These are phyloP conservation scores for Pseudevernia furfuracea DNA, from an alignment of 495 filamentous ascomycete genomes.

Conservation along the genomic window DNA sequence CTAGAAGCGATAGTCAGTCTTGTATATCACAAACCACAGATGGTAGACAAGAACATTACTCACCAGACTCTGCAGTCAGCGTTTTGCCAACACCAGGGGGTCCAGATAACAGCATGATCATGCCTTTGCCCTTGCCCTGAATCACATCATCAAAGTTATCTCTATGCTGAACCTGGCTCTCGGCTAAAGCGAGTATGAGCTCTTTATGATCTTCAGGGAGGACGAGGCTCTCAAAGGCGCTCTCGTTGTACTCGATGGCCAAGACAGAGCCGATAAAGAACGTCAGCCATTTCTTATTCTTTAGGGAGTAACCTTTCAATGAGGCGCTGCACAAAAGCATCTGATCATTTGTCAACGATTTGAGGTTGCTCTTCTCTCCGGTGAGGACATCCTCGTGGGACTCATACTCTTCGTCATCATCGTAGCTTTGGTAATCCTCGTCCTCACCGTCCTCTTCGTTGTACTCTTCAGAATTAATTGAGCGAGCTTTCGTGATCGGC, in stretches of 20 bases:
- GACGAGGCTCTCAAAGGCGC: conserved; percentile 42
- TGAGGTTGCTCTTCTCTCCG: background rate
- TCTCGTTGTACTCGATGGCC: conserved; percentile 35
- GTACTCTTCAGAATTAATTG: conserved; percentile 19
- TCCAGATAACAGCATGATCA: conserved; percentile 34
- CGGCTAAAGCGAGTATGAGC: conserved; percentile 45
- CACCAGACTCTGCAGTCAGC: conserved; percentile 33
- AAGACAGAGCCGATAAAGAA: conserved; percentile 37
- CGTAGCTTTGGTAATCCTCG: conserved; percentile 3
- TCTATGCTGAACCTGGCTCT: conserved; percentile 39
- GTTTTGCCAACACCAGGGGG: conserved; percentile 41
- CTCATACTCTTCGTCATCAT: background rate
- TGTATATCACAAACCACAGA: background rate
- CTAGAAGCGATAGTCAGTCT: background rate
- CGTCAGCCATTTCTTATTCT: conserved; percentile 41
- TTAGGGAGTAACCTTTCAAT: conserved; percentile 39
- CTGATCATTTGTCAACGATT: conserved; percentile 8
- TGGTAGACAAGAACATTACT: conserved; percentile 2
- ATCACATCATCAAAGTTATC: conserved; percentile 47
- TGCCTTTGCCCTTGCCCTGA: conserved; percentile 37
- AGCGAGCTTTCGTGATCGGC: conserved; percentile 40
- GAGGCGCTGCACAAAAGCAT: conserved; percentile 21
- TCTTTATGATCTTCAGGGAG: conserved; percentile 39
- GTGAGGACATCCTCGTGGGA: background rate
- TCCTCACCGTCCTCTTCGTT: background rate